Conservation (phyloP, 192 early-diverging fungal species). For the Gamsiella multidivaricata region DNA sequence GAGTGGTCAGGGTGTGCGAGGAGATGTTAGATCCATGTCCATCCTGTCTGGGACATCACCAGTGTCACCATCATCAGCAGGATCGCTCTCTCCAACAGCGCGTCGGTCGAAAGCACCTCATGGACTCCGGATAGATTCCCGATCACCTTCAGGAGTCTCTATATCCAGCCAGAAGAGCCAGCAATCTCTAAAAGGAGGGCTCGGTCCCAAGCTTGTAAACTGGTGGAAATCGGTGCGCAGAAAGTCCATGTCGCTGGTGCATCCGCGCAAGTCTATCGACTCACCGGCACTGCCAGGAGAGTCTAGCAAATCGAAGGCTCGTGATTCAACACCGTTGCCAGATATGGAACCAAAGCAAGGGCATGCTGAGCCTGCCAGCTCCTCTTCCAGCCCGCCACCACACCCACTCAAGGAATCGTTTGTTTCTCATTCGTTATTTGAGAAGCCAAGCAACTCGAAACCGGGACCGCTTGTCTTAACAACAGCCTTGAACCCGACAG, state of each 20-base stretch:
- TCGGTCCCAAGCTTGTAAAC: slow-evolving; percentile 49
- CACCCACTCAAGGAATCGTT: slow-evolving; percentile 10
- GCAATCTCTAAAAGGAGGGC: slow-evolving; percentile 43
- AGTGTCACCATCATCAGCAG: neutral
- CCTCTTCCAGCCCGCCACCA: neutral
- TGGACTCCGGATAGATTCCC: slow-evolving; percentile 30
- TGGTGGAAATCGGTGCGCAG: slow-evolving; percentile 54
- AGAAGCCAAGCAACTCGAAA: slow-evolving; percentile 40
- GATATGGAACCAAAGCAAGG: neutral
- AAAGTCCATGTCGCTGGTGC: slow-evolving; percentile 49
- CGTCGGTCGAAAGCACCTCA: slow-evolving; percentile 23
- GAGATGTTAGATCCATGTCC: neutral
- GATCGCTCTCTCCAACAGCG: slow-evolving; percentile 18
- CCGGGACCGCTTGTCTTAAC: slow-evolving; percentile 27
- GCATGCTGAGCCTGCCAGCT: neutral
- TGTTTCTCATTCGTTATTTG: slow-evolving; percentile 42
- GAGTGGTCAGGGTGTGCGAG: neutral
- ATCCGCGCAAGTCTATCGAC: slow-evolving; percentile 26
- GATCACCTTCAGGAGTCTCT: slow-evolving; percentile 41
- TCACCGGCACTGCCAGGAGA: neutral
- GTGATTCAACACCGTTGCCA: neutral
- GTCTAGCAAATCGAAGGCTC: neutral
- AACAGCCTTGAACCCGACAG: slow-evolving; percentile 23
- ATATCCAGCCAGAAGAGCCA: slow-evolving; percentile 52
- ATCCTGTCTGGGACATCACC: slow-evolving; percentile 10